Percentiles rank a stretch among this genome's conserved stretches.
These are phyloP conservation scores for Backusella circina DNA, from an alignment of 192 early-diverging fungal species.

Conservation along the genomic window DNA sequence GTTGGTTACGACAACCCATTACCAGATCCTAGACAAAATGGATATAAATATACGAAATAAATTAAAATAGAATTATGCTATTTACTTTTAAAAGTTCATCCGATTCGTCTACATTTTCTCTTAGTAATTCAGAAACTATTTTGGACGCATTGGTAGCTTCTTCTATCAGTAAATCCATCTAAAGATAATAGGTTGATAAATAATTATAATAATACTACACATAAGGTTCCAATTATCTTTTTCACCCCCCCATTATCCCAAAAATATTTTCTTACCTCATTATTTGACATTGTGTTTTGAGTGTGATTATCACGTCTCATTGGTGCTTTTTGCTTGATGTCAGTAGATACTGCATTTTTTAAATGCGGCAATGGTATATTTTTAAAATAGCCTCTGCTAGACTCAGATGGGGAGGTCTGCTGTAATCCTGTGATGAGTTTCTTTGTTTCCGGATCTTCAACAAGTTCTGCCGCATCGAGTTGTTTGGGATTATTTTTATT, in stretches of 20 bases:
- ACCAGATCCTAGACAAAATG: neutral
- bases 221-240: too few species aligned
- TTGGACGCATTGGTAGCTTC: neutral
- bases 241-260: neutral
- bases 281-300: neutral
- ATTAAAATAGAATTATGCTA: neutral
- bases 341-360: neutral
- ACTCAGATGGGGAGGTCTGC: neutral
- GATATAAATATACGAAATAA: neutral
- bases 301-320: neutral
- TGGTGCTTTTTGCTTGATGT: neutral
- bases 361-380: neutral
- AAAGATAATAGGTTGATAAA: neutral
- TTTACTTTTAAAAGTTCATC: neutral
- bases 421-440: neutral
- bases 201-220: too few species aligned
- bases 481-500: neutral
- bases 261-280: neutral
- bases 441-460: neutral
- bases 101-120: neutral
- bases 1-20: neutral
- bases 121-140: neutral
- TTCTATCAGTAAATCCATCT: neutral
- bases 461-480: neutral
- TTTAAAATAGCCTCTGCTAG: neutral